Evolutionary conservation across 139 green algal species (phyloP), one percentile per base, ranked within the genome.

Genomic region (Chlamydomonas incerta): DNA sequence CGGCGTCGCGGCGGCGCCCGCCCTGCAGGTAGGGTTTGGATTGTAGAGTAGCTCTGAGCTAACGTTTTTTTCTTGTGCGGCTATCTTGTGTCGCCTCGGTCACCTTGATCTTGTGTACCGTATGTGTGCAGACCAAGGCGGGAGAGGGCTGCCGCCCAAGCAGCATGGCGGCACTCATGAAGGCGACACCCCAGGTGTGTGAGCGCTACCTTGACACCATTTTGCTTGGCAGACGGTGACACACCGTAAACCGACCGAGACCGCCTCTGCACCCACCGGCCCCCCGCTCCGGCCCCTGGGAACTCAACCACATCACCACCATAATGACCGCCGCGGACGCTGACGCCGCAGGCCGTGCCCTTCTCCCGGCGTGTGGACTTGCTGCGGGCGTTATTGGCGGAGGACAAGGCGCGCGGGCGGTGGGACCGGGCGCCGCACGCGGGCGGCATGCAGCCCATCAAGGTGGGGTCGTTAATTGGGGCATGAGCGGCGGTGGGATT

Each of bases 321-420:
- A n/a, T n/a, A n/a, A n/a, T n/a, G n/a, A n/a, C n/a, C n/a, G n/a
- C n/a, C n/a, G n/a, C n/a, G n/a, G n/a, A n/a, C n/a, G n/a, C n/a
- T n/a, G n/a, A n/a, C 41, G 41, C 33, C 18, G 33, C 93, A 97
- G 86, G 92, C 87, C 24, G 89, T 97, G 26, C 95, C 95, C 2
- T 97, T 97, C 88, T 83, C 89, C 31, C 74, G 81, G 24, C 81
- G 87, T 31, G 74, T 88, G 68, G 87, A 82, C 35, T 74, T 86
- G 55, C 68, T 88, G 37, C 68, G 69, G n/a, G 91, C 92, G 10
- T 90, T 98, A 46, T 73, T 98, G 33, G 81, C 82, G 0, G 82
- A 88, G 65, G 94, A 96, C 88, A 92, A 90, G 80, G 68, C 81
- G 68, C 72, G 88, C 10, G 86, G 88, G 1, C 57, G 90, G 1